Evolutionary conservation across 129 eudicot species (phyloP), one percentile per base, ranked within the genome.

Genomic region (Artemisia annua): DNA sequence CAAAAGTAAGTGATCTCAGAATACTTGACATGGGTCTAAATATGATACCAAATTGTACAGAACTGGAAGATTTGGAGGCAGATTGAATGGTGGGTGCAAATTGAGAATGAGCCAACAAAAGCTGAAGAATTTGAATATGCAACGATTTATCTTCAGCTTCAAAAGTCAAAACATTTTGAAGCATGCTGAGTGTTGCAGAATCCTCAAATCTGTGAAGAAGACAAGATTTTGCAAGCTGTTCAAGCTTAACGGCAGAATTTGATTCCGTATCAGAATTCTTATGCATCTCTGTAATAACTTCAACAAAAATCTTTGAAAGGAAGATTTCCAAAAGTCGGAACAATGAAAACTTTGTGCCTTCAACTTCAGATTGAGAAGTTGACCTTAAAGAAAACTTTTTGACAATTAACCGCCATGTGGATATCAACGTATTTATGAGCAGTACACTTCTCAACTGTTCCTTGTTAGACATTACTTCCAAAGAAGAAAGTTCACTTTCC

Each of bases 141-240:
- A 91, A 79, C 7, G 80, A 75, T 43, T 76, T 83, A 59, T 83
- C 80, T 48, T 86, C 78, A 15, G 89, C 69, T 75, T 82, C 70
- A 5, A 55, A 75, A 44, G 79, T 67, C 30, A 91, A 74, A 59
- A 90, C 55, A 80, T 20, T 18, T 73, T 82, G 88, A 30, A 95
- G 84, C 86, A 73, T 85, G 73, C 56, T 48, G 66, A 95, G 72
- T 11, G 96, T 85, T 22, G 35, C 51, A 14, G 84, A 80, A 67
- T 90, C 99, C 74, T 80, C 91, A 83, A 95, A 90, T 78, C 97
- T 86, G 75, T 88, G 80, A 65, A 73, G 87, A 80, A 95, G 89
- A 76, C 84, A 75, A 32, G 83, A 76, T 75, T 69, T 91, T 24
- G 78, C 94, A 69, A 95, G 81, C 63, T 86, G 76, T 73, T 88